Conservation (phyloP, 352 stramenopile genomes). For the Hyaloperonospora brassicae region DNA sequence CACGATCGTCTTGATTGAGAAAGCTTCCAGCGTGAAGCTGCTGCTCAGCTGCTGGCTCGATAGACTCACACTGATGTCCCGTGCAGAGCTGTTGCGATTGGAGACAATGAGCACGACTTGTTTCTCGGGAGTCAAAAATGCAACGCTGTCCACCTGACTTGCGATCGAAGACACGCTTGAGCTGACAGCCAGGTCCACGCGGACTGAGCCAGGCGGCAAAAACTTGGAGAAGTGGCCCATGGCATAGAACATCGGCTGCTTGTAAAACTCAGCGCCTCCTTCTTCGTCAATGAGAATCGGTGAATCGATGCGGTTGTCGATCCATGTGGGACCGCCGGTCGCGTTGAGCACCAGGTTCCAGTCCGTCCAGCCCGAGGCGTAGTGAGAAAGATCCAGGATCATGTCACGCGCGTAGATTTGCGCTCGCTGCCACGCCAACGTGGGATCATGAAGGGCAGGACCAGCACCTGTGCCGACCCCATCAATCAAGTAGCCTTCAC, state of each 20-base stretch:
- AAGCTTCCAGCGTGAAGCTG: constrained; percentile 32
- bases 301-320: constrained; percentile 55
- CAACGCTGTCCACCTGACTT: constrained; percentile 34
- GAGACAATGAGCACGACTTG: constrained; percentile 42
- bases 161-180: no score
- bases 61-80: constrained; percentile 32
- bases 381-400: constrained; percentile 77
- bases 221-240: constrained; percentile 75
- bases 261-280: constrained; percentile 51
- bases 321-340: constrained; percentile 65
- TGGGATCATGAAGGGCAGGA: constrained; percentile 35
- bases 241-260: constrained; percentile 78
- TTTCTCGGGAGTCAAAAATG: constrained; percentile 40
- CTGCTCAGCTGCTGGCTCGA: constrained; percentile 28
- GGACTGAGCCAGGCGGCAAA: constrained; percentile 39
- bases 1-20: constrained; percentile 46
- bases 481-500: constrained; percentile 48
- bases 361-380: constrained; percentile 74
- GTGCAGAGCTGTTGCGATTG: constrained; percentile 38
- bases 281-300: constrained; percentile 64
- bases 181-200: constrained; percentile 15
- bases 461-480: constrained; percentile 40
- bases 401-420: constrained; percentile 84
- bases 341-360: constrained; percentile 85
- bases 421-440: constrained; percentile 50